Percentiles rank a stretch among this genome's conserved stretches.
phyloP scores from a whole-genome alignment of 2,329 filamentous ascomycete species.

The Sporothrix sp. region DNA sequence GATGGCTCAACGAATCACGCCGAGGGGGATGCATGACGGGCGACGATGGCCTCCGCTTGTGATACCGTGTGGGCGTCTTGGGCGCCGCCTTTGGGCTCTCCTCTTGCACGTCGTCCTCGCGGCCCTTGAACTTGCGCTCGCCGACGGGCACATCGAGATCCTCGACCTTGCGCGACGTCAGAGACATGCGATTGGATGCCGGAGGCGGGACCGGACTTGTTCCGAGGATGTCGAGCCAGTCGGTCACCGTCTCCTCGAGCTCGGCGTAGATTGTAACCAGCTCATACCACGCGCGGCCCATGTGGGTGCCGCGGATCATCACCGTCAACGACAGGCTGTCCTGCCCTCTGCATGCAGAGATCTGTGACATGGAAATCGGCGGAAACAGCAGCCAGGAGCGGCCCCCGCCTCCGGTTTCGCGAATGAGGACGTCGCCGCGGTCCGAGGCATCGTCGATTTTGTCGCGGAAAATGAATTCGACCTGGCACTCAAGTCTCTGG shows the following conservation, averaged over 20 bases:
- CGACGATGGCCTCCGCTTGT: slow-evolving; percentile 15
- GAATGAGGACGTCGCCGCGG: slow-evolving; percentile 79
- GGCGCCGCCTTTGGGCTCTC: slow-evolving; percentile 7
- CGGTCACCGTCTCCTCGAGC: slow-evolving; percentile 64
- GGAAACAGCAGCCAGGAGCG: slow-evolving; percentile 79
- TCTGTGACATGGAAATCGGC: slow-evolving; percentile 61
- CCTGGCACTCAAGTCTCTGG: slow-evolving; percentile 77
- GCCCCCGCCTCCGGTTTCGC: slow-evolving; percentile 66
- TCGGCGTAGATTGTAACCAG: slow-evolving; percentile 68
- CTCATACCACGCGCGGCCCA: slow-evolving; percentile 69
- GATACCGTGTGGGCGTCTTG: slow-evolving; percentile 24
- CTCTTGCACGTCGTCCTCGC: neutral
- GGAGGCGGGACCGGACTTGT: slow-evolving; percentile 33
- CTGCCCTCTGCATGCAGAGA: slow-evolving; percentile 74
- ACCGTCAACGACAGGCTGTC: slow-evolving; percentile 62
- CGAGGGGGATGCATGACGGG: neutral
- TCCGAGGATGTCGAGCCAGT: slow-evolving; percentile 79
- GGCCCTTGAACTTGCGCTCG: slow-evolving; percentile 24
- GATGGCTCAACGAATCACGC: slow-evolving; percentile 21
- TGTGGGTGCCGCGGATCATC: slow-evolving; percentile 61
- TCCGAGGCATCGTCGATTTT: slow-evolving; percentile 57
- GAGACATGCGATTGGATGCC: slow-evolving; percentile 10
- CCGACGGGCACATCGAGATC: slow-evolving; percentile 30
- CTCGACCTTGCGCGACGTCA: slow-evolving; percentile 16
- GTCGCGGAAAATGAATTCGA: slow-evolving; percentile 80